Percentiles rank a stretch among this genome's conserved stretches.
Conservation (phyloP, 495 filamentous ascomycete species). For the Lasiosphaeria hispida region DNA sequence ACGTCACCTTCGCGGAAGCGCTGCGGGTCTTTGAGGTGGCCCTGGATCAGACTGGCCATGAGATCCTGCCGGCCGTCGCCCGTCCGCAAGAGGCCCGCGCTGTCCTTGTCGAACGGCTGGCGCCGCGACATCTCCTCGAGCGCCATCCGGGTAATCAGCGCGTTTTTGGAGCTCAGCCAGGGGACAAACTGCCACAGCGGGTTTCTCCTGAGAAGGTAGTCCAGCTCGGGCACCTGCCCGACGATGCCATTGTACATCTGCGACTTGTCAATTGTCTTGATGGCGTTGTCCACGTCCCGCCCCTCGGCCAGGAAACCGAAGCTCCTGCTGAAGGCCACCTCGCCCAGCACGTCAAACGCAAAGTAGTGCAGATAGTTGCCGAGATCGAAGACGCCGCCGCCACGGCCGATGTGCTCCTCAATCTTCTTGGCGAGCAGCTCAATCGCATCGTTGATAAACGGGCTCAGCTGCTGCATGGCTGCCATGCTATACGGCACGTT, state of each 20-base stretch:
- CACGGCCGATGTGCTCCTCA: constrained; percentile 26
- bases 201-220: constrained; percentile 46
- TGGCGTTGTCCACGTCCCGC: constrained; percentile 55
- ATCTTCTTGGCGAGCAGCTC: constrained; percentile 41
- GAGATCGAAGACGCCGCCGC: constrained; percentile 39
- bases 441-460: constrained; percentile 49
- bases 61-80: constrained; percentile 49
- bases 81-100: constrained; percentile 34
- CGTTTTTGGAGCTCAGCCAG: constrained; percentile 43
- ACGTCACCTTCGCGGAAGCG: constrained; percentile 51
- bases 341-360: constrained; percentile 58
- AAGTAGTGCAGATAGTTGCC: constrained; percentile 54
- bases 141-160: constrained; percentile 51
- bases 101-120: constrained; percentile 44
- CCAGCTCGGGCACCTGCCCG: constrained; percentile 49
- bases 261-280: constrained; percentile 52
- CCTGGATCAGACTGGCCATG: constrained; percentile 46
- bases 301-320: constrained; percentile 62
- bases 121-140: constrained; percentile 47
- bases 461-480: constrained; percentile 49
- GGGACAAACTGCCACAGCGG: constrained; percentile 49
- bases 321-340: constrained; percentile 61
- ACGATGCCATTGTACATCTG: constrained; percentile 56
- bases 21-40: constrained; percentile 45
- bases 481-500: constrained; percentile 54